Base-by-base conservation (phyloP, 306 rosid genomes). In the Cucumis melo region DNA sequence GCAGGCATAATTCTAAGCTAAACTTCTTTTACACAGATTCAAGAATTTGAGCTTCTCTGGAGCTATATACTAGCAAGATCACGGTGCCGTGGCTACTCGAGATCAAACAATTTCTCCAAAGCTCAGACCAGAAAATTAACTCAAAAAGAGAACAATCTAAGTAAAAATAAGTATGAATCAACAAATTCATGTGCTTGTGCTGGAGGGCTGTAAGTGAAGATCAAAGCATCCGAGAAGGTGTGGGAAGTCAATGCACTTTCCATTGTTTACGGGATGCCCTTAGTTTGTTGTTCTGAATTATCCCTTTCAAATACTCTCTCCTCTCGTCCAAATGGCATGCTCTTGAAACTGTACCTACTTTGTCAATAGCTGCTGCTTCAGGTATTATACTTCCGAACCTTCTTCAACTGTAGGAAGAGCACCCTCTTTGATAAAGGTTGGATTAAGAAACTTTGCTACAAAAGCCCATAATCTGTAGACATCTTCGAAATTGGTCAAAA, bases 401-500 rank as follows among this genome's bases (percentile, higher is more conserved):
- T 91, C 98, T 80, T 91, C 75, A 66, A 93, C 96, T 24, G 92
- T 87, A 39, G 91, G 87, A 80, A 90, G 97, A 27, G 86, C 78
- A 17, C 86, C 97, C 83, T 87, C 91, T 57, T 79, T 81, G 67
- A 87, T 82, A 79, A 90, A 90, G 64, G 82, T 23, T 4, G 94
- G 96, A 82, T 90, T 90, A 42, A 93, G 94, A 85, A 93, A 93
- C 83, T 90, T 93, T 0, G 93, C 93, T 27, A 91, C 91, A 82
- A 93, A 91, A 29, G 89, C 97, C 98, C 98, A 93, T 78, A 93
- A 79, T 87, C 85, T 93, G 82, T 93, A 88, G 63, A 91, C 93
- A 75, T 93, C 98, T 79, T 93, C 98, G 83, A 91, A 93, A 87
- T 93, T 91, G 75, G 94, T 87, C 80, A 93, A 86, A 87, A 93